Evolutionary conservation across 2,329 filamentous ascomycete species (phyloP), one percentile per base, ranked within the genome.

Genomic region (Anthostomella pinea): DNA sequence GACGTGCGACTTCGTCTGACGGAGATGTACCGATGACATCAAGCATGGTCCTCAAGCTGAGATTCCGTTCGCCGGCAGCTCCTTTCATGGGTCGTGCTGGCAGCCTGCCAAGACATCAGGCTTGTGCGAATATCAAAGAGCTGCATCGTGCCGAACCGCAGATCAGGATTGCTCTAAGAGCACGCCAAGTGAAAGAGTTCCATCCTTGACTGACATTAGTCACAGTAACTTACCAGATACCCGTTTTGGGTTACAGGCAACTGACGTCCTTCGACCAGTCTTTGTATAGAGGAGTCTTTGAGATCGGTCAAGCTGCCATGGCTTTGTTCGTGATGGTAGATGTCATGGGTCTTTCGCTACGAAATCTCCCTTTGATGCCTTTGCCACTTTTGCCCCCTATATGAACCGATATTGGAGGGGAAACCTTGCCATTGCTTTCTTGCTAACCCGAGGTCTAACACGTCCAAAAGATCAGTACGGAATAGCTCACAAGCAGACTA

Each of bases 401-500:
- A 39, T 39, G 36, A 34, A 13, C 8, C 7, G 24, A 16, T 14
- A 24, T 7, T 7, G n/a, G 18, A 32, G 17, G 2, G 18, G 13
- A 17, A 15, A 16, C n/a, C n/a, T n/a, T 21, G 29, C 14, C 20
- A 15, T 17, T 34, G 21, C 34, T 37, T 20, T 30, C 17, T 18
- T n/a, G n/a, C n/a, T n/a, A n/a, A n/a, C n/a, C 25, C 21, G 34
- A 30, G 34, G 34, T 37, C 34, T 19, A 31, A 16, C 15, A 31
- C 30, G 34, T 37, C 34, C n/a, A n/a, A n/a, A n/a, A n/a, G n/a
- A n/a, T n/a, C n/a, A 19, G 16, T 19, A 18, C 11, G 27, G 17
- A 5, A 30, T 30, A 22, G 19, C 17, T 4, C 17, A 9, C 18
- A 20, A 27, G 24, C 15, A 6, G 21, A 27, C 33, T 17, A 20